These are phyloP conservation scores for Phytophthora crassamura DNA, from an alignment of 352 stramenopile genomes.

Conservation along the genomic window DNA sequence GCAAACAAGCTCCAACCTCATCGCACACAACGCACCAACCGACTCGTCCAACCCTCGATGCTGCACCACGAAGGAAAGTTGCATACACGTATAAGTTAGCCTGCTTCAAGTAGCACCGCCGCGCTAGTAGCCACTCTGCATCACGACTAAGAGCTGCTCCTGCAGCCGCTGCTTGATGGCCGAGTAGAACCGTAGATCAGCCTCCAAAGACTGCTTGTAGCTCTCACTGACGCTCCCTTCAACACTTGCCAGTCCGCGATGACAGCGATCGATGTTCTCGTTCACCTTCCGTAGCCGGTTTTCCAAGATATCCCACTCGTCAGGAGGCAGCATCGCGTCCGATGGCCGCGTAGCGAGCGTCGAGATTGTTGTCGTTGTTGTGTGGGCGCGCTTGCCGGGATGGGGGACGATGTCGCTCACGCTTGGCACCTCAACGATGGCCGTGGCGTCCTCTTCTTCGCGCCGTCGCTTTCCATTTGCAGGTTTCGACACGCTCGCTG, in stretches of 20 bases:
- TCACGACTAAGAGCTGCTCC: conserved; percentile 72
- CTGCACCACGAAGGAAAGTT: background rate
- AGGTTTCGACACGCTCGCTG: background rate
- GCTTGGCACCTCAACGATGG: conserved; percentile 54
- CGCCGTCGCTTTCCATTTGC: conserved; percentile 43
- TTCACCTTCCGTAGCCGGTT: conserved; percentile 71
- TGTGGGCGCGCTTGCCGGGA: conserved; percentile 51
- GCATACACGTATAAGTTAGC: conserved; percentile 30
- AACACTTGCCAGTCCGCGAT: conserved; percentile 51
- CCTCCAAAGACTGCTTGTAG: conserved; percentile 67
- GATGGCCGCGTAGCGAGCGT: conserved; percentile 47
- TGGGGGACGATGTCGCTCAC: conserved; percentile 55
- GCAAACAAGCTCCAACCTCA: too few species aligned
- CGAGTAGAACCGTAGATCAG: conserved; percentile 72
- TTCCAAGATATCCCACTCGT: conserved; percentile 75
- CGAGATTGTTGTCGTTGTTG: conserved; percentile 46
- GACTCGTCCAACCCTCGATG: too few species aligned
- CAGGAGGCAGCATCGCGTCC: conserved; percentile 56
- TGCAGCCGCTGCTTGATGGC: conserved; percentile 80
- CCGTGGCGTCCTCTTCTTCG: conserved; percentile 32
- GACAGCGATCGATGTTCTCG: conserved; percentile 72
- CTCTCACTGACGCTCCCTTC: conserved; percentile 57
- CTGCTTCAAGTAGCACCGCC: conserved; percentile 9
- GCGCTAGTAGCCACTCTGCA: conserved; percentile 68
- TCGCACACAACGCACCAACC: too few species aligned